phyloP scores from a whole-genome alignment of 192 early-diverging fungal species.

The Spizellomyces punctatus region DNA sequence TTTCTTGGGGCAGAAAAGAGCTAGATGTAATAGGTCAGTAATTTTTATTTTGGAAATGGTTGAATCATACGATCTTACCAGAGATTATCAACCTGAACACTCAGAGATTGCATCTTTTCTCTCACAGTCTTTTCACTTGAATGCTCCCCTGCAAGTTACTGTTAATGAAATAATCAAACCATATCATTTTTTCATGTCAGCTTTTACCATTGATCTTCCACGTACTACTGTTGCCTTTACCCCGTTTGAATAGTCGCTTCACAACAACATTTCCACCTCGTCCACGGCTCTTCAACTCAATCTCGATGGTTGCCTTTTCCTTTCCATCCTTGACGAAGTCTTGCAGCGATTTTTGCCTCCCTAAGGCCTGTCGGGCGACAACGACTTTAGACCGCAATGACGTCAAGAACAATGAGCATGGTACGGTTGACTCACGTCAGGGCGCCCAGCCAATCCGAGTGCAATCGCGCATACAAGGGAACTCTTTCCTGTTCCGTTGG shows the following conservation, averaged over 20 bases:
- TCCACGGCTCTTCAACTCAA: conserved; percentile 70
- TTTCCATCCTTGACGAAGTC: conserved; percentile 93
- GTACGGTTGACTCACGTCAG: conserved; percentile 36
- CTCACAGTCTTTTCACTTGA: conserved; percentile 67
- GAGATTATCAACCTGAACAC: conserved; percentile 94
- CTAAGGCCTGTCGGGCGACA: conserved; percentile 60
- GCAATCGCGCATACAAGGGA: conserved; percentile 95
- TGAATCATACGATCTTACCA: conserved; percentile 59
- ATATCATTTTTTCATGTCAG: too few relatives aligned
- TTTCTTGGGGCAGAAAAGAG: conserved; percentile 97
- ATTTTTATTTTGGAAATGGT: neutral
- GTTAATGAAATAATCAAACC: neutral
- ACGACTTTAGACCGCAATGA: too few relatives aligned
- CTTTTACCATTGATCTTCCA: conserved; percentile 84
- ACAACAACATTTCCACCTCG: conserved; percentile 31
- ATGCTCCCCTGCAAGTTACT: conserved; percentile 46
- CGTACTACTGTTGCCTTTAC: conserved; percentile 35
- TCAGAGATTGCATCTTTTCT: conserved; percentile 60
- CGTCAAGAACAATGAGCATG: too few relatives aligned
- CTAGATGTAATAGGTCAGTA: conserved; percentile 33
- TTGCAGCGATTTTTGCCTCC: conserved; percentile 82
- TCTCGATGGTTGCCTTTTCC: conserved; percentile 79
- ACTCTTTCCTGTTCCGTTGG: conserved; percentile 96
- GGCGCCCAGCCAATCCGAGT: conserved; percentile 84
- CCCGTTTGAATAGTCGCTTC: conserved; percentile 31